Evolutionary conservation across 1,139 yeast genomes (phyloP).

Genomic region (Chernovozyma sophiae-reginae): DNA sequence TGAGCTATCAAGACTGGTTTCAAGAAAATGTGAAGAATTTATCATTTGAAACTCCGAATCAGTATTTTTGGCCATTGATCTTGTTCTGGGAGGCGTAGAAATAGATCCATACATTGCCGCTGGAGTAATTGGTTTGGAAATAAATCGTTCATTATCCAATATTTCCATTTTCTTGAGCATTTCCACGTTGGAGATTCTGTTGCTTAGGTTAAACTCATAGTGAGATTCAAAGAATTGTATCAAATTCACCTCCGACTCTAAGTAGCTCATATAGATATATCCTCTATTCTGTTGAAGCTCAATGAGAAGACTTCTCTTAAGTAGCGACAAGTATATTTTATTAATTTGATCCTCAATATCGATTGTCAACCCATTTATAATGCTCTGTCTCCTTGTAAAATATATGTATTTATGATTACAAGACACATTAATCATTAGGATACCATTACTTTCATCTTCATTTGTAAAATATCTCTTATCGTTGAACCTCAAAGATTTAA

Average conservation of each 20-base stretch:
- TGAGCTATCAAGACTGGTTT: background rate
- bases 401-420: slow-evolving; percentile 4
- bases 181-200: slow-evolving; percentile 7
- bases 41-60: background rate
- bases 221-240: slow-evolving; percentile 6
- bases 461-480: background rate
- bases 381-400: slow-evolving; percentile 6
- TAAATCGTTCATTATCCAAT: background rate
- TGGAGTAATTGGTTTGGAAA: background rate
- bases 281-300: slow-evolving; percentile 8
- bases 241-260: slow-evolving; percentile 9
- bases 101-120: background rate
- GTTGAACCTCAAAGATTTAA: slow-evolving; percentile 3
- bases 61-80: background rate
- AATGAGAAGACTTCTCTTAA: slow-evolving; percentile 10
- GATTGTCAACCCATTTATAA: slow-evolving; percentile 7
- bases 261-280: slow-evolving; percentile 11
- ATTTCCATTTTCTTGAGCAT: slow-evolving; percentile 7
- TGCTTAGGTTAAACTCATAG: slow-evolving; percentile 8
- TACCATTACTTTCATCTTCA: background rate
- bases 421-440: slow-evolving; percentile 5
- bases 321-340: slow-evolving; percentile 7
- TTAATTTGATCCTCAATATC: slow-evolving; percentile 7
- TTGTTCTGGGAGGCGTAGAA: background rate
- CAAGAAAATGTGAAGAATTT: background rate